phyloP scores from a whole-genome alignment of 2,329 filamentous ascomycete species.

The Apiospora hydei region DNA sequence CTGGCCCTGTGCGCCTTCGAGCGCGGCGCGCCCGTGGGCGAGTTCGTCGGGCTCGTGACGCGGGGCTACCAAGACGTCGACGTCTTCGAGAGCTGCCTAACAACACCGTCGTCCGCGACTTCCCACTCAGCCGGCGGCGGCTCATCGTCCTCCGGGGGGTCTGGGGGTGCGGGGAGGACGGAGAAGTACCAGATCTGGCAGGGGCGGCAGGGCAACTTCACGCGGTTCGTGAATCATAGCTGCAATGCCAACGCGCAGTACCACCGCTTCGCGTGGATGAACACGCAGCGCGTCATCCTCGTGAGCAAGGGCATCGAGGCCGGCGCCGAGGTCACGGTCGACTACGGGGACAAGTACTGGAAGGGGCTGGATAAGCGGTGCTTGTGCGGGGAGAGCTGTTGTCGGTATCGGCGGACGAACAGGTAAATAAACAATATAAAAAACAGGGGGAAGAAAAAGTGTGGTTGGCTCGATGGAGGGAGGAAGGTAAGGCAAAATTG shows the following conservation, averaged over 20 bases:
- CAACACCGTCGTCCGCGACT: constrained; percentile 28
- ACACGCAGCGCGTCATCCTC: constrained; percentile 60
- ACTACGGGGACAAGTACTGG: constrained; percentile 67
- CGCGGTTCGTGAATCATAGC: constrained; percentile 66
- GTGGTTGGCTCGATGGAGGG: neutral
- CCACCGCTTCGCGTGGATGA: constrained; percentile 63
- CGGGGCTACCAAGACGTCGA: constrained; percentile 59
- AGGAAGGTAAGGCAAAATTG: too few species aligned
- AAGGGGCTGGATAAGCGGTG: constrained; percentile 61
- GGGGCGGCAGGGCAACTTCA: constrained; percentile 62
- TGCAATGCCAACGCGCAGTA: constrained; percentile 65
- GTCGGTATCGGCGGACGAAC: constrained; percentile 47
- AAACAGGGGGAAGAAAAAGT: neutral
- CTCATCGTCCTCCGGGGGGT: neutral
- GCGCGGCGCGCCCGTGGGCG: constrained; percentile 58
- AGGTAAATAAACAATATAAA: neutral
- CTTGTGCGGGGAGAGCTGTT: constrained; percentile 60
- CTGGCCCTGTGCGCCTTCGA: constrained; percentile 56
- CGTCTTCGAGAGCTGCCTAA: constrained; percentile 59
- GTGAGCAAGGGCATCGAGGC: constrained; percentile 62
- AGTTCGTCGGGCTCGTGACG: constrained; percentile 63
- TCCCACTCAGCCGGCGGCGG: too few species aligned
- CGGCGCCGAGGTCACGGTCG: constrained; percentile 62
- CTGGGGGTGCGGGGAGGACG: too few species aligned
- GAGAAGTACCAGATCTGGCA: constrained; percentile 65